Percentiles rank a stretch among this genome's conserved stretches.
These are phyloP conservation scores for Dictyostelium capitatum DNA, from an alignment of 78 protist species.

Conservation along the genomic window DNA sequence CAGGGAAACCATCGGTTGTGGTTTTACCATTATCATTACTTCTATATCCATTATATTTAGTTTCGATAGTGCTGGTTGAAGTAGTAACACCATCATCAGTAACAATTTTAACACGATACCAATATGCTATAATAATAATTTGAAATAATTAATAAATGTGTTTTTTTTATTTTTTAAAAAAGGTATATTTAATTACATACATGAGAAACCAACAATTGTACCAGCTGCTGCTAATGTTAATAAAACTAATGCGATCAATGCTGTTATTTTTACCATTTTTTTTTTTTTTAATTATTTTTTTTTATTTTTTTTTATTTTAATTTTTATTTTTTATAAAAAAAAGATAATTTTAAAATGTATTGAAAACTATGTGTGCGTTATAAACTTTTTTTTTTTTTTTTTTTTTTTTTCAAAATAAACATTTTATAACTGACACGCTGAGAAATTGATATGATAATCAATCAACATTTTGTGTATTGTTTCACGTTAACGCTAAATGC, in stretches of 20 bases:
- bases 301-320: neutral
- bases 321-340: neutral
- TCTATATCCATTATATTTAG: neutral
- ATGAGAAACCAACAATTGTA: neutral
- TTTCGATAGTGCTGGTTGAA: neutral
- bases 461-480: too few species aligned
- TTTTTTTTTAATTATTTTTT: too few species aligned
- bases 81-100: neutral
- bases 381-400: too few species aligned
- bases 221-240: neutral
- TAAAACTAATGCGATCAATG: neutral
- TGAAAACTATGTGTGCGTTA: too few species aligned
- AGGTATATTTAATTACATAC: neutral
- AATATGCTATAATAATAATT: neutral
- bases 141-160: too few species aligned
- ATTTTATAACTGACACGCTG: too few species aligned
- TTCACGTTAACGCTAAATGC: too few species aligned
- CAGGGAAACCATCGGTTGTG: neutral
- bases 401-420: too few species aligned
- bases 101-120: neutral
- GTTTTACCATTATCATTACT: neutral
- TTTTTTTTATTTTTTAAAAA: too few species aligned
- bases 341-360: neutral
- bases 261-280: neutral
- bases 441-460: too few species aligned